Evolutionary conservation across 2,329 filamentous ascomycete genomes (phyloP).

Genomic region (Apiospora koreana): DNA sequence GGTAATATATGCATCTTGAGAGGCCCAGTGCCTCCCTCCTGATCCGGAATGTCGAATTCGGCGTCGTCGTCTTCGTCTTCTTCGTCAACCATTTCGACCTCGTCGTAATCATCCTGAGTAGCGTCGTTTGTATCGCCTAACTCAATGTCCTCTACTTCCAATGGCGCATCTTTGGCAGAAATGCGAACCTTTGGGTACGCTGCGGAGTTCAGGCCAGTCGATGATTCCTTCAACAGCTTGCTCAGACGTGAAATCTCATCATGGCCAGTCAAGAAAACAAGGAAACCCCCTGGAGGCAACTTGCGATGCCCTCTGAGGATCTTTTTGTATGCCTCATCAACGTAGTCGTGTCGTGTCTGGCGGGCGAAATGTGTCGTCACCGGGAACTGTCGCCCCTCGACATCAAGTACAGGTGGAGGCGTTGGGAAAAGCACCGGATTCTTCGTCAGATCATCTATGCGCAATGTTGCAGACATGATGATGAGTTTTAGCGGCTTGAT

Average conservation of each 20-base stretch:
- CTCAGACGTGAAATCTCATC: constrained; percentile 87
- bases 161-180: constrained; percentile 72
- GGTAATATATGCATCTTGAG: constrained; percentile 86
- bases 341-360: constrained; percentile 81
- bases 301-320: constrained; percentile 86
- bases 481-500: constrained; percentile 84
- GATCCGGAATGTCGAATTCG: constrained; percentile 69
- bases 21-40: constrained; percentile 63
- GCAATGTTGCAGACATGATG: constrained; percentile 96
- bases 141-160: constrained; percentile 87
- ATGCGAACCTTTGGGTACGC: constrained; percentile 71
- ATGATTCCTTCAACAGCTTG: constrained; percentile 71
- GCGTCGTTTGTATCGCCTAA: constrained; percentile 73
- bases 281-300: constrained; percentile 84
- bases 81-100: constrained; percentile 48
- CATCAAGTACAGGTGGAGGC: constrained; percentile 81
- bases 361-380: constrained; percentile 89
- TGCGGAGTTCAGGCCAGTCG: constrained; percentile 58
- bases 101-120: constrained; percentile 60
- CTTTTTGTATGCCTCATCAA: constrained; percentile 87
- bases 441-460: constrained; percentile 86
- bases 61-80: constrained; percentile 64
- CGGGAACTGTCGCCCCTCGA: constrained; percentile 88
- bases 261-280: constrained; percentile 93
- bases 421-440: constrained; percentile 78